phyloP scores from a whole-genome alignment of 75 land plant genomes.

The Adiantum capillusveneris region DNA sequence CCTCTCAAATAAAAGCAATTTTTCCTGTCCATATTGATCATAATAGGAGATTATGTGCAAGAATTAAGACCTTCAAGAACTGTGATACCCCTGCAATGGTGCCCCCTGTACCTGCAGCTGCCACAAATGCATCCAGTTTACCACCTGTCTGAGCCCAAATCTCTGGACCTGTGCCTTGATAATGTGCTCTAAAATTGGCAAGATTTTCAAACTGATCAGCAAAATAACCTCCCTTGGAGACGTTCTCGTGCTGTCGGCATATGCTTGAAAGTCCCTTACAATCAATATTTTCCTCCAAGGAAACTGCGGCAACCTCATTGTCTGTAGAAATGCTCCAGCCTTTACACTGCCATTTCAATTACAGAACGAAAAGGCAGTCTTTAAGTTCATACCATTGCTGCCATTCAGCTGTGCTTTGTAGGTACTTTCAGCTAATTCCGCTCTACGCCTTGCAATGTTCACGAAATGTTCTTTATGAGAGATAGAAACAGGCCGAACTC shows the following conservation, averaged over 20 bases:
- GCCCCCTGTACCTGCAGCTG: constrained; percentile 98
- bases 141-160: constrained; percentile 92
- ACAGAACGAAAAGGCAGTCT: too few relatives aligned
- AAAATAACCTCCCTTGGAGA: constrained; percentile 67
- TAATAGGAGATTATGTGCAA: too few relatives aligned
- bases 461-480: constrained; percentile 91
- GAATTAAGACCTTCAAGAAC: constrained; percentile 59
- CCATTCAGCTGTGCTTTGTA: not conserved
- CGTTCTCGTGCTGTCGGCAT: too few relatives aligned
- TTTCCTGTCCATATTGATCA: too few relatives aligned
- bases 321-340: too few relatives aligned
- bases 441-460: constrained; percentile 89
- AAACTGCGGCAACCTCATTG: too few relatives aligned
- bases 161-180: constrained; percentile 95
- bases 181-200: constrained; percentile 86
- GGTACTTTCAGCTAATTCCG: constrained; percentile 51
- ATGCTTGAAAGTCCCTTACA: too few relatives aligned
- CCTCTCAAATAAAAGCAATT: too few relatives aligned
- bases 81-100: constrained; percentile 88
- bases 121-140: constrained; percentile 82
- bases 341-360: too few relatives aligned
- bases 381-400: not conserved
- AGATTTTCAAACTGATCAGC: constrained; percentile 99
- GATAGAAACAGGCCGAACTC: constrained; percentile 98
- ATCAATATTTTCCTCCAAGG: too few relatives aligned